Percentiles rank a stretch among this genome's conserved stretches.
phyloP scores from a whole-genome alignment of 108 stramenopile species.

The Nannochloropsis oceanica region DNA sequence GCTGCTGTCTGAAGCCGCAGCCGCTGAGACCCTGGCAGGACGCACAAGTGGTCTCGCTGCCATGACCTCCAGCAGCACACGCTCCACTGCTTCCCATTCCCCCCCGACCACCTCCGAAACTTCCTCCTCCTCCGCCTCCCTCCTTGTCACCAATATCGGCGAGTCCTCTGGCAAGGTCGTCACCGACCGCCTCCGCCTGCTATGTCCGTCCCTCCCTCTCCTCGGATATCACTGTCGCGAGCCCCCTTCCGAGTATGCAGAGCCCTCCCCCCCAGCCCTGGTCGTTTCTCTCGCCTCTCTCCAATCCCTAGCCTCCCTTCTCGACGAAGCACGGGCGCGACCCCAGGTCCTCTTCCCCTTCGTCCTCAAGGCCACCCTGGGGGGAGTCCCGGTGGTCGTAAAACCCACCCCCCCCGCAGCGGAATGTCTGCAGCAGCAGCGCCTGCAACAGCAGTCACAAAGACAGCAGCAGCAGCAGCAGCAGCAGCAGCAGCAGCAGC shows the following conservation, averaged over 20 bases:
- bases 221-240: neutral
- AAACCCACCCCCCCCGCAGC: neutral
- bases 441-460: neutral
- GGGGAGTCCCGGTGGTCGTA: neutral
- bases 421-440: neutral
- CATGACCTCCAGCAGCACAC: neutral
- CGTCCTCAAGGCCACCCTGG: neutral
- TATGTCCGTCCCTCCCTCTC: neutral
- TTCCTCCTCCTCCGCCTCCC: neutral
- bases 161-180: neutral
- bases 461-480: neutral
- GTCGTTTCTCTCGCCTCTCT: neutral
- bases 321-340: neutral
- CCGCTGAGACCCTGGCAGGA: neutral
- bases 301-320: neutral
- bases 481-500: neutral
- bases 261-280: neutral
- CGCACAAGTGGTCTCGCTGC: neutral
- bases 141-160: neutral
- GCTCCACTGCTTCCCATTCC: neutral
- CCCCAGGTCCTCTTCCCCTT: neutral
- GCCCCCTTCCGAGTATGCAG: neutral
- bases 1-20: neutral
- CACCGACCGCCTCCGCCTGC: neutral
- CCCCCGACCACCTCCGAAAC: neutral